These are phyloP conservation scores for Thyridium curvatum DNA, from an alignment of 2,329 filamentous ascomycete species.

Conservation along the genomic window DNA sequence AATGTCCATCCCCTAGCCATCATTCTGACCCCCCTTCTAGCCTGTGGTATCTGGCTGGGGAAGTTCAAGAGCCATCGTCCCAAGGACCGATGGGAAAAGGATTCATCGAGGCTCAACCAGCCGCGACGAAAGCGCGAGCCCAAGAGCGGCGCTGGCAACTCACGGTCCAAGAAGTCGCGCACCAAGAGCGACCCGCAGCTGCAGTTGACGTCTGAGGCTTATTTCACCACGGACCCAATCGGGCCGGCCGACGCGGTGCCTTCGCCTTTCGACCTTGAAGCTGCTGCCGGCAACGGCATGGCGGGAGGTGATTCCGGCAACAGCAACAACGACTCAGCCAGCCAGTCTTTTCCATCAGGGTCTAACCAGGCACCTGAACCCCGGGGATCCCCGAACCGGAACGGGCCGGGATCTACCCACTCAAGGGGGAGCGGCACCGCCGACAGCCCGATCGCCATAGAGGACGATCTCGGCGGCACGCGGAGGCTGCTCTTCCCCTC, in stretches of 20 bases:
- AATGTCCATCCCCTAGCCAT: neutral
- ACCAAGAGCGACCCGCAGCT: conserved; percentile 38
- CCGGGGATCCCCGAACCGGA: conserved; percentile 19
- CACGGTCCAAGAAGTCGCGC: conserved; percentile 40
- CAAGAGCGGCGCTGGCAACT: conserved; percentile 30
- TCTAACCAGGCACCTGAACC: neutral
- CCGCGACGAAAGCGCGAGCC: conserved; percentile 39
- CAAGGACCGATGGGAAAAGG: conserved; percentile 73
- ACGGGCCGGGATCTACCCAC: conserved; percentile 39
- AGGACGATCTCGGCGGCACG: conserved; percentile 48
- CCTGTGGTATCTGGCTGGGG: conserved; percentile 90
- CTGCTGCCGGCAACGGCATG: neutral
- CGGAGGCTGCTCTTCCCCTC: conserved; percentile 72
- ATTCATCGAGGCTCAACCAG: conserved; percentile 44
- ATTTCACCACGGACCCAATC: conserved; percentile 45
- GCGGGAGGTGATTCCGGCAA: conserved; percentile 9
- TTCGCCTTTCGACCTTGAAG: conserved; percentile 10
- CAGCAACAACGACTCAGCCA: conserved; percentile 2
- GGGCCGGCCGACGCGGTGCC: conserved; percentile 33
- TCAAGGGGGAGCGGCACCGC: conserved; percentile 50
- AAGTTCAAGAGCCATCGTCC: conserved; percentile 85
- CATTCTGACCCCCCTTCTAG: conserved; percentile 24
- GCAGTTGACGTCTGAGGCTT: conserved; percentile 47
- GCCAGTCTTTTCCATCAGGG: too few relatives aligned
- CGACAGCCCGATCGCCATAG: conserved; percentile 49